Evolutionary conservation across 208 protist genomes (phyloP).

Genomic region (Acanthamoeba royreba): DNA sequence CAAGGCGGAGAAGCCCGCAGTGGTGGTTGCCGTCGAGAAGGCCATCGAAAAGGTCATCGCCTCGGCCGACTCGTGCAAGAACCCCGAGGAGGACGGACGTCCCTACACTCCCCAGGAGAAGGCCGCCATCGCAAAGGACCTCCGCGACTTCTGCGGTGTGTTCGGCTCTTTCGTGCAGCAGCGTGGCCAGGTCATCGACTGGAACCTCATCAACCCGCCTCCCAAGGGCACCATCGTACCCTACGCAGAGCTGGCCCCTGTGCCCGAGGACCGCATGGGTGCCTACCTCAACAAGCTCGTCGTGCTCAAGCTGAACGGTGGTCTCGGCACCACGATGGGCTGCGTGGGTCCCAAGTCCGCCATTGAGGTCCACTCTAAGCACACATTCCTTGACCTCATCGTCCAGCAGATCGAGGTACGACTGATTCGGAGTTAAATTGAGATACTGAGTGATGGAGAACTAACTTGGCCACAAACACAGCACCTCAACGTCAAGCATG

Average conservation of each 20-base stretch:
- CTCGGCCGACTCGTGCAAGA: background rate
- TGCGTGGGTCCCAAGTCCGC: slow-evolving; percentile 87
- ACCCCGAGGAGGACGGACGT: background rate
- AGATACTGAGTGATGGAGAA: no score
- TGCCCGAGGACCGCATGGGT: background rate
- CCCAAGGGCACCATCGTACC: background rate
- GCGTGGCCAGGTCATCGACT: slow-evolving; percentile 65
- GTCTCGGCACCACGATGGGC: slow-evolving; percentile 91
- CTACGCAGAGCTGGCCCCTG: slow-evolving; percentile 46
- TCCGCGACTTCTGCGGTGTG: slow-evolving; percentile 49
- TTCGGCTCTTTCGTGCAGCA: slow-evolving; percentile 65
- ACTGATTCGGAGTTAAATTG: no score
- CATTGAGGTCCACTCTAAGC: slow-evolving; percentile 89
- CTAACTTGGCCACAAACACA: no score
- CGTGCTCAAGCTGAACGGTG: slow-evolving; percentile 97
- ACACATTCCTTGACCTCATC: slow-evolving; percentile 97
- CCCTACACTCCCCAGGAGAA: slow-evolving; percentile 3
- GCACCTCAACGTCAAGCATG: slow-evolving; percentile 87
- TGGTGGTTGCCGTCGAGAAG: background rate
- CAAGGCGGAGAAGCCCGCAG: no score
- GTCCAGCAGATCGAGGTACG: slow-evolving; percentile 87
- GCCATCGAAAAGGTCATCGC: background rate
- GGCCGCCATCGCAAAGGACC: slow-evolving; percentile 50
- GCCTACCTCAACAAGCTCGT: slow-evolving; percentile 82
- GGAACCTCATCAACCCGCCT: slow-evolving; percentile 66